Percentiles rank a stretch among this genome's conserved stretches.
These are phyloP conservation scores for Barnettozyma sucrosica DNA, from an alignment of 805 yeast species.

Conservation along the genomic window DNA sequence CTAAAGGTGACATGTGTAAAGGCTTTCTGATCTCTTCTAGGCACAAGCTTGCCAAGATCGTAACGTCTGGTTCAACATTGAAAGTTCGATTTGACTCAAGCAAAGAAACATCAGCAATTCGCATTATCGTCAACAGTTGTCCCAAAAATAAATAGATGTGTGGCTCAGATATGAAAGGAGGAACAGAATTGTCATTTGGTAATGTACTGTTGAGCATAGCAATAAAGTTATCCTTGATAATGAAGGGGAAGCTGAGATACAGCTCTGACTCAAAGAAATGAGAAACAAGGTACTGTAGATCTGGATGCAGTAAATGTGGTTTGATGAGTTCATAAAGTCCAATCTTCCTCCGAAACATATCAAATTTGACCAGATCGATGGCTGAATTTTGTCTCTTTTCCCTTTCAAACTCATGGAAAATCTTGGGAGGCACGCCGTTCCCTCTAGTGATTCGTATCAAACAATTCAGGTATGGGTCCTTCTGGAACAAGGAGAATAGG, in stretches of 20 bases:
- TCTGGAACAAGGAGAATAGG: slow-evolving; percentile 6
- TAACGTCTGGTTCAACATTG: slow-evolving; percentile 8
- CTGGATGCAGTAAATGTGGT: neutral
- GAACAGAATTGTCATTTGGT: neutral
- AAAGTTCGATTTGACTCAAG: slow-evolving; percentile 4
- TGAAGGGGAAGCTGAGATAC: slow-evolving; percentile 3
- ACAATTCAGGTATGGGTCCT: slow-evolving; percentile 4
- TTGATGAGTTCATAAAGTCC: slow-evolving; percentile 2
- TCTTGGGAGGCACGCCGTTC: neutral
- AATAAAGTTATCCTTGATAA: slow-evolving; percentile 9
- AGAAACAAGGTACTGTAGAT: neutral
- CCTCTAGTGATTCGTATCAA: slow-evolving; percentile 2
- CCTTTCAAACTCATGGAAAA: slow-evolving; percentile 6
- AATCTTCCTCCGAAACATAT: neutral
- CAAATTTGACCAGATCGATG: slow-evolving; percentile 2
- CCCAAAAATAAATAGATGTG: slow-evolving; percentile 11
- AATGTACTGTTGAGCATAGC: slow-evolving; percentile 2
- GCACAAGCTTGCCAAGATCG: slow-evolving; percentile 12
- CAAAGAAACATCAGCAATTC: slow-evolving; percentile 15
- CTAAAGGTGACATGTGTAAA: slow-evolving; percentile 4
- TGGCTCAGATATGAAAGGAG: slow-evolving; percentile 3
- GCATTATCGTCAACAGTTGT: slow-evolving; percentile 13
- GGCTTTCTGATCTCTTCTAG: slow-evolving; percentile 11
- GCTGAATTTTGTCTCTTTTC: slow-evolving; percentile 6
- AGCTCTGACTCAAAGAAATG: slow-evolving; percentile 7